Base-by-base conservation (phyloP, 2,329 filamentous ascomycete genomes). In the Madurella fahalii region DNA sequence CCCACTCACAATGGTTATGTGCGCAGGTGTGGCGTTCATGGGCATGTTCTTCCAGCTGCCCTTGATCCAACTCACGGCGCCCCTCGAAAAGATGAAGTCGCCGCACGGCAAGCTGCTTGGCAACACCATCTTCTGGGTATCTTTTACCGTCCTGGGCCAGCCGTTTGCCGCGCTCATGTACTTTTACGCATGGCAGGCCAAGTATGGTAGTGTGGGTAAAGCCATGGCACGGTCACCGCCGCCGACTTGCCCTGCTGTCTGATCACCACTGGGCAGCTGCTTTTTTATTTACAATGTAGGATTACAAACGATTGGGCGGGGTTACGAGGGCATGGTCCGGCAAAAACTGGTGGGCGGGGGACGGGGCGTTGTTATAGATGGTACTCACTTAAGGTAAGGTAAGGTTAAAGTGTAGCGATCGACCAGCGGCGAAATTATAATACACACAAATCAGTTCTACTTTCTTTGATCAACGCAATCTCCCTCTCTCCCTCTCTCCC, bases 151-250 rank as follows among this genome's bases (percentile, higher is more conserved):
- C 2, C 87, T 99, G 12, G 94, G 94, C 3, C 94, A 99, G 75
- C 94, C 94, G 0, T 82, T 97, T 63, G 94, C 90, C 1, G 92
- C 90, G 0, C 75, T 99, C 57, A 78, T 95, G 69, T 99, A 99
- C 71, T 99, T 96, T 71, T 97, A 97, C 69, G 92, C 92, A 1
- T 99, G 94, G 93, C 93, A 97, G 73, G 90, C 90, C 52, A 97
- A 97, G 75, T 96, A 96, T 68, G 94, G 94, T 12, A 91, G 86
- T 64, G 86, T 92, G 18, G 89, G 81, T 61, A 76, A 73, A 61
- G 40, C 53, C 9, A 17, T 53, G 55, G 41, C 47, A 16, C 34
- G 41, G 43, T 41, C 20, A 12, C 43, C 9, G 32, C 43, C 42
- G 13, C 46, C 39, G 39, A 53, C 47, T 2, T 59, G 58, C 52